Conservation (phyloP, 768 basidiomycete species). For the Kwoniella dendrophila region DNA sequence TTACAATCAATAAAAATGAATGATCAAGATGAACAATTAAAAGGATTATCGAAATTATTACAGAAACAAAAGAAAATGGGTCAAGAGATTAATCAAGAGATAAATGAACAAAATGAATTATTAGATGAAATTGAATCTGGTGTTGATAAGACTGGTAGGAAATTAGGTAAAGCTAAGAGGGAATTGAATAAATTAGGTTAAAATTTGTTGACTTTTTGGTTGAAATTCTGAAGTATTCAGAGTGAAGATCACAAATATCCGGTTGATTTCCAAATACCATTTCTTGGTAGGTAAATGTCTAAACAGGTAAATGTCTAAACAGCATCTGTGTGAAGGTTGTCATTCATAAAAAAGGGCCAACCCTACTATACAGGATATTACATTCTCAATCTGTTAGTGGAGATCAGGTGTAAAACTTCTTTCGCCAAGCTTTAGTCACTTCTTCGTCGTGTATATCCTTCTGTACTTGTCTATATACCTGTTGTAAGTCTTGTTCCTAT, state of each 20-base stretch:
- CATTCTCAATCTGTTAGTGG: no score
- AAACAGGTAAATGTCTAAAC: no score
- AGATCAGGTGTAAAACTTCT: no score
- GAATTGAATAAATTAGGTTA: constrained; percentile 77
- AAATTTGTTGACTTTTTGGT: neutral
- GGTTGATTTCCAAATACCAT: no score
- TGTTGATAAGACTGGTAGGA: constrained; percentile 75
- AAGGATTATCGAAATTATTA: constrained; percentile 76
- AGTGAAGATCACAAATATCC: neutral
- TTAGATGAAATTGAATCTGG: constrained; percentile 75
- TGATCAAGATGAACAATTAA: constrained; percentile 80
- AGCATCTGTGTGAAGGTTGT: no score
- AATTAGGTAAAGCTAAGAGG: constrained; percentile 76
- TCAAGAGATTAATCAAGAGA: constrained; percentile 79
- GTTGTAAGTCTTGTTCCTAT: no score
- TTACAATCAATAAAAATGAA: constrained; percentile 79
- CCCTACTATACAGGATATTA: no score
- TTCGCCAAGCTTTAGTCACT: no score
- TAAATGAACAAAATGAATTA: constrained; percentile 79
- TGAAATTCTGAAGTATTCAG: neutral
- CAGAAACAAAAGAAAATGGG: constrained; percentile 83
- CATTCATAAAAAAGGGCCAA: no score
- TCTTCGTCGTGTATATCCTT: no score
- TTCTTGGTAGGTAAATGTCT: no score
- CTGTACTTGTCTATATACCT: no score